A percentile compares a stretch with the other conserved stretches of the same genome.
phyloP scores from a whole-genome alignment of 176 grass and related monocot species.

The Oryza glumipatula region DNA sequence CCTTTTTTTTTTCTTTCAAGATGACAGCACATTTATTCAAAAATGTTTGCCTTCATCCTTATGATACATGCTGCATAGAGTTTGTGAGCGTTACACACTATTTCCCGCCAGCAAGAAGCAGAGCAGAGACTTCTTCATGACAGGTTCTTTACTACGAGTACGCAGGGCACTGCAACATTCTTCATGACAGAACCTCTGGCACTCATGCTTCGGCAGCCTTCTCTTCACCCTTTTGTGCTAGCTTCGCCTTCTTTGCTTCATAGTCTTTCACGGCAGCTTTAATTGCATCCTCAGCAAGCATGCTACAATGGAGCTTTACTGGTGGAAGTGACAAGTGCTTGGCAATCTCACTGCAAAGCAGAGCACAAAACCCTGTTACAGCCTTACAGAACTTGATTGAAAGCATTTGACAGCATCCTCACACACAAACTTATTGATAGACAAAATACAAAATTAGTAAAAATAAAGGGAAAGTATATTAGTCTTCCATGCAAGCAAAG shows the following conservation, averaged over 20 bases:
- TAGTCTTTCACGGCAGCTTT: slow-evolving; percentile 97
- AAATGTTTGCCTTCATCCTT: slow-evolving; percentile 19
- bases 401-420: neutral
- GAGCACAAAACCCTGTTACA: slow-evolving; percentile 11
- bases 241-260: slow-evolving; percentile 73
- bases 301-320: slow-evolving; percentile 97
- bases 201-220: slow-evolving; percentile 51
- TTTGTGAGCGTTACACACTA: slow-evolving; percentile 39
- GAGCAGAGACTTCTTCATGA: neutral
- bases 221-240: slow-evolving; percentile 30
- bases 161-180: neutral
- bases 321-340: slow-evolving; percentile 97
- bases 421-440: neutral
- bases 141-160: neutral
- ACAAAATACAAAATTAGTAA: no score
- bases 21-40: slow-evolving; percentile 50
- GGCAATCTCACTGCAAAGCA: slow-evolving; percentile 77
- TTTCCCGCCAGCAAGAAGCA: neutral
- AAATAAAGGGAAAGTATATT: neutral
- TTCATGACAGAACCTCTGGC: neutral
- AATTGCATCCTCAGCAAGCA: slow-evolving; percentile 97
- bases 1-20: neutral
- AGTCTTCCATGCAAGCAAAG: neutral
- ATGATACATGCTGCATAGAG: slow-evolving; percentile 28
- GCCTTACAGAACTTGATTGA: neutral